Evolutionary conservation across 768 basidiomycete species (phyloP).

Genomic region (Ramaria sp.): DNA sequence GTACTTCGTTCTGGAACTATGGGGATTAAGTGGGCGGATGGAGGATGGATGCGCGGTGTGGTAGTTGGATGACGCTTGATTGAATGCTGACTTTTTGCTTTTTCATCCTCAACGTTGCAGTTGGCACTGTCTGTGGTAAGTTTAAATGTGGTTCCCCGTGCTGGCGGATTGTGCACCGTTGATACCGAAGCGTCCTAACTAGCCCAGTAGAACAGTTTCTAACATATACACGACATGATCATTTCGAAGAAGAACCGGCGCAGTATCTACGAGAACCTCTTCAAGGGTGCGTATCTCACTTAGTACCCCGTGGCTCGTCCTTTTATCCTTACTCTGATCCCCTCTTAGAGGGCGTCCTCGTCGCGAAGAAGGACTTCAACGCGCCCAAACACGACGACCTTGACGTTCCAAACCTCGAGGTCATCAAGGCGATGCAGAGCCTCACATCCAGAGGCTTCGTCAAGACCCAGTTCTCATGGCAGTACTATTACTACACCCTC

Average conservation of each 20-base stretch:
- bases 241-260: slow-evolving; percentile 94
- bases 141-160: too few species aligned
- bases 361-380: slow-evolving; percentile 99
- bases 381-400: slow-evolving; percentile 92
- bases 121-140: too few species aligned
- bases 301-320: neutral
- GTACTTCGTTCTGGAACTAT: neutral
- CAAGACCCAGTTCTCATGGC: slow-evolving; percentile 99
- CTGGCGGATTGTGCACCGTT: too few species aligned
- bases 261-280: slow-evolving; percentile 98
- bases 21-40: neutral
- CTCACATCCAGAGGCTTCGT: slow-evolving; percentile 71
- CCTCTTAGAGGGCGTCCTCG: slow-evolving; percentile 84
- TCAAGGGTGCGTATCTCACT: slow-evolving; percentile 70
- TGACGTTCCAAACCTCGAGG: slow-evolving; percentile 53
- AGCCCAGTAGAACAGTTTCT: too few species aligned
- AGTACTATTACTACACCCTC: slow-evolving; percentile 96
- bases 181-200: too few species aligned
- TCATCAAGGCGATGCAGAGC: slow-evolving; percentile 63
- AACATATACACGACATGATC: slow-evolving; percentile 64
- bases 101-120: too few species aligned
- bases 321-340: neutral
- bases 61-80: neutral
- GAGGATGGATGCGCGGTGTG: slow-evolving; percentile 6
- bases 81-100: neutral